Conservation (phyloP, 176 grass and related monocot species). For the Eragrostis curvula region DNA sequence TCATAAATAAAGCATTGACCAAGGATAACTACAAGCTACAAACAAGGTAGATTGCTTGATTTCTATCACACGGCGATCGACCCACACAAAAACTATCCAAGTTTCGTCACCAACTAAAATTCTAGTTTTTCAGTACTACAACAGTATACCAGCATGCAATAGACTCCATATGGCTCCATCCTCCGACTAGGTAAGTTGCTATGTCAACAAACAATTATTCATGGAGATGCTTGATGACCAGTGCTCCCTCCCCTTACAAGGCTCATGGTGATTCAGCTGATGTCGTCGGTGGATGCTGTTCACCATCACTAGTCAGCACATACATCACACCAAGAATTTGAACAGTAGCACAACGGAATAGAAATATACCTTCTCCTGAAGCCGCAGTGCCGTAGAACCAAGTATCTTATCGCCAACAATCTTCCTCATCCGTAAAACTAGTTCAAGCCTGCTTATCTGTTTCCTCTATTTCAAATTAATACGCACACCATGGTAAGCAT, state of each 20-base stretch:
- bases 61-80: not conserved
- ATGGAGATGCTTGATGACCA: not conserved
- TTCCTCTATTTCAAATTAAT: slow-evolving; percentile 55
- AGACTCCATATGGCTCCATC: not conserved
- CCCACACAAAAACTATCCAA: not conserved
- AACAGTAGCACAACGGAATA: not conserved
- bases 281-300: slow-evolving; percentile 20
- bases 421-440: slow-evolving; percentile 59
- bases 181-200: not conserved
- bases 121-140: slow-evolving; percentile 20
- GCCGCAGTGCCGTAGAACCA: slow-evolving; percentile 65
- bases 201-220: slow-evolving; percentile 27
- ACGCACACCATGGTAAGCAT: slow-evolving; percentile 28
- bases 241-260: not conserved
- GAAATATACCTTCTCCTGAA: slow-evolving; percentile 67
- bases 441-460: slow-evolving; percentile 71
- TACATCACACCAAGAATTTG: not conserved
- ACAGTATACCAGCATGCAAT: not conserved
- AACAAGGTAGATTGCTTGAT: not conserved
- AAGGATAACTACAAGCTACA: not conserved
- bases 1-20: not conserved
- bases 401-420: slow-evolving; percentile 74
- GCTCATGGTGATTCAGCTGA: slow-evolving; percentile 11
- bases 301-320: not conserved
- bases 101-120: slow-evolving; percentile 7